phyloP scores from a whole-genome alignment of 2,329 filamentous ascomycete species.

The Capronia americana region DNA sequence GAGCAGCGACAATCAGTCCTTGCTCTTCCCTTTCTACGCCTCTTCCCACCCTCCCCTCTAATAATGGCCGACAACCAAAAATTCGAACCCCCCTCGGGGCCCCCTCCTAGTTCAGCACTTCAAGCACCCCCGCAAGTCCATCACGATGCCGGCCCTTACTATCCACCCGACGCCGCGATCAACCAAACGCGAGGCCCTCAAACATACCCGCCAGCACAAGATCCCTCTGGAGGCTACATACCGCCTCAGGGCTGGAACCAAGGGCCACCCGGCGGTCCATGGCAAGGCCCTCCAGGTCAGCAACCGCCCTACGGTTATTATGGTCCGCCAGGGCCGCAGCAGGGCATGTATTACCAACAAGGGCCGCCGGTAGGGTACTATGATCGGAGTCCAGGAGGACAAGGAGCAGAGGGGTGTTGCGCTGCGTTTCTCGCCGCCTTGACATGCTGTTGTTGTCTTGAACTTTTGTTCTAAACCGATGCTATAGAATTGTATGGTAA shows the following conservation, averaged over 20 bases:
- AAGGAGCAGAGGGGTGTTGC: constrained; percentile 49
- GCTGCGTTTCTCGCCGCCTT: constrained; percentile 53
- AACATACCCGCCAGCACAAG: constrained; percentile 32
- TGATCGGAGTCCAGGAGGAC: constrained; percentile 43
- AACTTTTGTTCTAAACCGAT: constrained; percentile 54
- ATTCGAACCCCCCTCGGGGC: constrained; percentile 31
- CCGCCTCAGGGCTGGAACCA: constrained; percentile 34
- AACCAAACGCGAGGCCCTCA: constrained; percentile 25
- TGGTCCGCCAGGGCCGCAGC: constrained; percentile 31
- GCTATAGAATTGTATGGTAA: background rate
- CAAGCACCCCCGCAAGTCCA: constrained; percentile 33
- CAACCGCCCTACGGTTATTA: constrained; percentile 31
- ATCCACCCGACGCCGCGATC: constrained; percentile 24
- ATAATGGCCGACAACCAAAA: constrained; percentile 28
- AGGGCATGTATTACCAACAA: constrained; percentile 43
- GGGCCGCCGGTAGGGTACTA: constrained; percentile 47
- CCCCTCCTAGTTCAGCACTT: constrained; percentile 24
- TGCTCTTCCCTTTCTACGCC: background rate
- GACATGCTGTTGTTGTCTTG: constrained; percentile 61
- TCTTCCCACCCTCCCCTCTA: background rate
- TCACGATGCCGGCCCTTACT: constrained; percentile 39
- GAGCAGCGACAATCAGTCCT: background rate
- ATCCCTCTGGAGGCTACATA: constrained; percentile 30
- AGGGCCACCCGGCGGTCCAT: constrained; percentile 22
- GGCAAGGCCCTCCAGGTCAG: constrained; percentile 23